Conservation (phyloP, 2,329 filamentous ascomycete genomes). For the Monosporascus sp. region DNA sequence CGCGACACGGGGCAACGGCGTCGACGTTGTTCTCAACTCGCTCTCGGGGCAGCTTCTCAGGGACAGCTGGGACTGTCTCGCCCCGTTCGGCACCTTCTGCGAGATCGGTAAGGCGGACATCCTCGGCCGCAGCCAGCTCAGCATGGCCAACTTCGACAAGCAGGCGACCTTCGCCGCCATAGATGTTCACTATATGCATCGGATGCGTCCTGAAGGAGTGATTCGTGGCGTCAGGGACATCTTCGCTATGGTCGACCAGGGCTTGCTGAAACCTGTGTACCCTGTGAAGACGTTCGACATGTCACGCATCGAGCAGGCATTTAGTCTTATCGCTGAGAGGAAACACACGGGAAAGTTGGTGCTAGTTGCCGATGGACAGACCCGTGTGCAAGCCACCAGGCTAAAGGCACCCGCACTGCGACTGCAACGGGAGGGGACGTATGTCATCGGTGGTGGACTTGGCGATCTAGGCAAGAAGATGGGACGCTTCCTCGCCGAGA, state of each 20-base stretch:
- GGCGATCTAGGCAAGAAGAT: conserved; percentile 26
- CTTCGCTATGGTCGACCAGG: background rate
- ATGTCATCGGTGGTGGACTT: conserved; percentile 29
- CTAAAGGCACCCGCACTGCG: conserved; percentile 4
- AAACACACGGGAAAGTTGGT: conserved; percentile 36
- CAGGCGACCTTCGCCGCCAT: conserved; percentile 9
- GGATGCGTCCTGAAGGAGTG: no score
- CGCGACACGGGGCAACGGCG: conserved; percentile 17
- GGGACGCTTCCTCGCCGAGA: conserved; percentile 18
- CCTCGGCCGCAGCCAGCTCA: conserved; percentile 25
- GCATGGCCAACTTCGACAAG: conserved; percentile 30
- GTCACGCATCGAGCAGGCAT: conserved; percentile 25
- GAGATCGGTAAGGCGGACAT: conserved; percentile 29
- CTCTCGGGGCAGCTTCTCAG: conserved; percentile 17
- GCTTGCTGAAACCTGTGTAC: conserved; percentile 9
- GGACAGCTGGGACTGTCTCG: conserved; percentile 27
- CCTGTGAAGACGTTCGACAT: conserved; percentile 14
- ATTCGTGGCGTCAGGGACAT: background rate
- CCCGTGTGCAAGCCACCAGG: conserved; percentile 11
- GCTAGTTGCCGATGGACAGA: conserved; percentile 8
- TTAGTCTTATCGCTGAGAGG: conserved; percentile 33
- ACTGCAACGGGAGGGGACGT: conserved; percentile 17
- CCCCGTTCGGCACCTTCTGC: conserved; percentile 26
- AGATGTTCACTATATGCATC: background rate
- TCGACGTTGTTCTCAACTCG: conserved; percentile 13